A percentile compares a stretch with the other conserved stretches of the same genome.
Conservation (phyloP, 306 rosid species). For the Cicer yamashitae region DNA sequence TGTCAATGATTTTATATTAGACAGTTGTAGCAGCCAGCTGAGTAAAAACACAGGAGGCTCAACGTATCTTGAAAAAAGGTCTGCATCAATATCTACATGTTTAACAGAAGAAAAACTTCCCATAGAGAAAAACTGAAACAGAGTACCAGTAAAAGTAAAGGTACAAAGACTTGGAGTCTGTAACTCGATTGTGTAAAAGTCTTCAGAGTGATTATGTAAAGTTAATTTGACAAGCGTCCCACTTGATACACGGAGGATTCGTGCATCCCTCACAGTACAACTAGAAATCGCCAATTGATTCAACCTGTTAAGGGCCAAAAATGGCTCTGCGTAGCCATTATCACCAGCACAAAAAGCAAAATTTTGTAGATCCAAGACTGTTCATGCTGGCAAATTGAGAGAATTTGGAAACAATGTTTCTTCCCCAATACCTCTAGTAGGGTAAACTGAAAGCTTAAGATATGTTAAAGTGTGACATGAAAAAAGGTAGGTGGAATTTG, state of each 20-base stretch:
- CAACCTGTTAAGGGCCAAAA: background rate
- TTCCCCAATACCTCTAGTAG: too few relatives aligned
- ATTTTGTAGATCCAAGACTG: constrained; percentile 7
- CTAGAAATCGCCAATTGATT: background rate
- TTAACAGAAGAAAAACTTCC: constrained; percentile 33
- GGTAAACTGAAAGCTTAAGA: constrained; percentile 9
- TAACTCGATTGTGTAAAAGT: background rate
- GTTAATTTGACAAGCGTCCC: constrained; percentile 8
- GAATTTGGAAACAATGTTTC: background rate
- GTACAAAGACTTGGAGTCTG: background rate
- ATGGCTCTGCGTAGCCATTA: background rate
- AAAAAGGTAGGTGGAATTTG: background rate
- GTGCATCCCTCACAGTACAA: constrained; percentile 4
- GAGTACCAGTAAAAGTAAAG: constrained; percentile 14
- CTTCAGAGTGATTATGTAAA: background rate
- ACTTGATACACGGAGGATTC: background rate
- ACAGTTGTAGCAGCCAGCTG: background rate
- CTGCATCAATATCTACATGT: constrained; percentile 12
- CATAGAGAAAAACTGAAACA: background rate
- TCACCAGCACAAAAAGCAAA: background rate
- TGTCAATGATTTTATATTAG: background rate
- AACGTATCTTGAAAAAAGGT: too few relatives aligned
- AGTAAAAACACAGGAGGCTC: background rate
- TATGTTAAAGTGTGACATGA: constrained; percentile 24
- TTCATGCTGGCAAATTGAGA: constrained; percentile 7